Evolutionary conservation across 1,284 basidiomycete genomes (phyloP), one percentile per base, ranked within the genome.

Genomic region (Pulchroboletus neoregius): DNA sequence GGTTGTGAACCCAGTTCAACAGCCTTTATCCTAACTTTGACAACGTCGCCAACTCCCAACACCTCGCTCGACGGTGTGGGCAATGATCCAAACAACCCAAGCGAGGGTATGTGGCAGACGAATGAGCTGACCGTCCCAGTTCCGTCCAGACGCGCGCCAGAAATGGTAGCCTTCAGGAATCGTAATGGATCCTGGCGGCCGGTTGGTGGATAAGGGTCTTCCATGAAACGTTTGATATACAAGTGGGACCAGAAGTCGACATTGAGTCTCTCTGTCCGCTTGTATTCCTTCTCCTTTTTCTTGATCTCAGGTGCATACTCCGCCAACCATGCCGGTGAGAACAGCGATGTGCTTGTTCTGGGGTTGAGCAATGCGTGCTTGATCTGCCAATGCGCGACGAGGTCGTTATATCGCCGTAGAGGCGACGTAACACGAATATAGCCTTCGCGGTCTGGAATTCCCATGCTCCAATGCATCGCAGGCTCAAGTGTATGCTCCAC

Each of bases 331-430:
- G 70, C 64, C 8, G 57, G 49, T 12, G 65, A 62, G 58, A 82
- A 84, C 6, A 72, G 60, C 12, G 57, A 46, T 0, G 66, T 65
- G 7, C 53, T 52, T 5, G 65, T 61, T 10, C 67, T 55, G 0
- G 66, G 58, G 7, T 71, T 70, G 7, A 83, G 64, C n/a, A 97
- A 68, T 2, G 79, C 78, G 39, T 83, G 72, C 64, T 97, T 95
- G 67, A 99, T 81, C 67, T 98, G 94, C 92, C 94, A 99, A 69
- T 99, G 96, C 8, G 74, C 71, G 5, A 96, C 63, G 56, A 98
- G 68, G 68, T 99, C 96, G 33, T 73, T 68, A 66, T 84, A 97
- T 18, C 96, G 79, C 35, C 96, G 78, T 39, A 99, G 70, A 0
- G 96, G 96, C 3, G 86, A 91, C 1, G 96, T 98, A 4, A 80